Percentiles rank a stretch among this genome's conserved stretches.
These are phyloP conservation scores for Rutstroemia sp. DNA, from an alignment of 2,329 filamentous ascomycete genomes.

Conservation along the genomic window DNA sequence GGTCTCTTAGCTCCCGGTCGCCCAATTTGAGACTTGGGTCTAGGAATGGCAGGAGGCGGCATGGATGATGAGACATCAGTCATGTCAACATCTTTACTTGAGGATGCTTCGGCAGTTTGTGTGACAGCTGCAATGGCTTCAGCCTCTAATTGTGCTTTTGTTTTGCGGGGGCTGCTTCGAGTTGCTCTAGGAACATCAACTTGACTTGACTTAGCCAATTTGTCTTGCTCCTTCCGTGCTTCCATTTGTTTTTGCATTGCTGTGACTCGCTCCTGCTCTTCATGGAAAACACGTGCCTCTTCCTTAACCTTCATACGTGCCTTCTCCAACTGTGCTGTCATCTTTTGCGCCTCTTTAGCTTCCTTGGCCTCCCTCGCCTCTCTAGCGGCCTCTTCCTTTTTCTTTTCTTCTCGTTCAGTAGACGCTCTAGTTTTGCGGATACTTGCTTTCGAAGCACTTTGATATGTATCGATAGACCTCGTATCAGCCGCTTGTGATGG, in stretches of 20 bases:
- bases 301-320: constrained; percentile 63
- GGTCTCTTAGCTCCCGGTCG: constrained; percentile 50
- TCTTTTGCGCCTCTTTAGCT: constrained; percentile 52
- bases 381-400: constrained; percentile 51
- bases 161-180: constrained; percentile 46
- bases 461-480: neutral
- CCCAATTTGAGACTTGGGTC: constrained; percentile 41
- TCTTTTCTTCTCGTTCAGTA: constrained; percentile 52
- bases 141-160: constrained; percentile 31
- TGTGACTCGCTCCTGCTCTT: constrained; percentile 48
- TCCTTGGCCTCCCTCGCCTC: constrained; percentile 47
- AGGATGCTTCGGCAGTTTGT: constrained; percentile 31
- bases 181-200: constrained; percentile 36
- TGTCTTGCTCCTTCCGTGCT: constrained; percentile 46
- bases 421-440: constrained; percentile 48
- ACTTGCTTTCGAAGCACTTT: constrained; percentile 24
- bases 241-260: constrained; percentile 46
- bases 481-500: constrained; percentile 35
- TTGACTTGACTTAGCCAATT: constrained; percentile 30
- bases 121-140: constrained; percentile 28
- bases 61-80: constrained; percentile 45
- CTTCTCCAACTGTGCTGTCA: constrained; percentile 57
- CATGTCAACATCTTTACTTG: constrained; percentile 47
- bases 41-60: constrained; percentile 53
- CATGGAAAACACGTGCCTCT: constrained; percentile 53